A percentile compares a stretch with the other conserved stretches of the same genome.
Evolutionary conservation across 2,329 filamentous ascomycete genomes (phyloP).

Genomic region (Diplodia intermedia): DNA sequence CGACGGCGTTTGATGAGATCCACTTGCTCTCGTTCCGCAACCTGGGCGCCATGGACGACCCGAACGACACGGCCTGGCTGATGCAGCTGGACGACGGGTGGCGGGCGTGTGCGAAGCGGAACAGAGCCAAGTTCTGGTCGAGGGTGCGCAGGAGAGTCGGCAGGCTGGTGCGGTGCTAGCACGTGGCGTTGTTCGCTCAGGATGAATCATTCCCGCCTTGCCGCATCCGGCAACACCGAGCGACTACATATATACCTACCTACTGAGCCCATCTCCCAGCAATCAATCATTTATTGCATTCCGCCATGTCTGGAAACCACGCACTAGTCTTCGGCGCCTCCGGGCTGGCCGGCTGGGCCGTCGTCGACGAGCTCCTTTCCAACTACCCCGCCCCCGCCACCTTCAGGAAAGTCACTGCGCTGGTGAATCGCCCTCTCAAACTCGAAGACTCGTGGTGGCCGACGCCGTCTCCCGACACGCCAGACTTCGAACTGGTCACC

Average conservation of each 20-base stretch:
- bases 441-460: constrained; percentile 48
- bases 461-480: constrained; percentile 19
- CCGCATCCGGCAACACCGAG: neutral
- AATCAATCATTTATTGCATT: neutral
- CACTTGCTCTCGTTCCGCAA: neutral
- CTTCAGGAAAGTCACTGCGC: constrained; percentile 50
- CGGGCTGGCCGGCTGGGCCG: constrained; percentile 54
- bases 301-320: constrained; percentile 36
- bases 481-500: constrained; percentile 41
- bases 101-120: neutral
- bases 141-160: neutral
- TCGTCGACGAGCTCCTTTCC: constrained; percentile 50
- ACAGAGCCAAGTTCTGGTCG: neutral
- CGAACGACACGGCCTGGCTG: neutral
- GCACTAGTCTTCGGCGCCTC: constrained; percentile 54
- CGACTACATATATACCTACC: neutral
- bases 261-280: neutral
- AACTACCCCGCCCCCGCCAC: constrained; percentile 47
- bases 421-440: constrained; percentile 51
- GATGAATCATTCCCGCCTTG: neutral
- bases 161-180: neutral
- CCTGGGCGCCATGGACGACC: neutral
- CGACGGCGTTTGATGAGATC: neutral
- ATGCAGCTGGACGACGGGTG: neutral
- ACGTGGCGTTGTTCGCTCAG: neutral